Evolutionary conservation across 1,284 basidiomycete genomes (phyloP), one percentile per base, ranked within the genome.

Genomic region (Pascua guehoae): DNA sequence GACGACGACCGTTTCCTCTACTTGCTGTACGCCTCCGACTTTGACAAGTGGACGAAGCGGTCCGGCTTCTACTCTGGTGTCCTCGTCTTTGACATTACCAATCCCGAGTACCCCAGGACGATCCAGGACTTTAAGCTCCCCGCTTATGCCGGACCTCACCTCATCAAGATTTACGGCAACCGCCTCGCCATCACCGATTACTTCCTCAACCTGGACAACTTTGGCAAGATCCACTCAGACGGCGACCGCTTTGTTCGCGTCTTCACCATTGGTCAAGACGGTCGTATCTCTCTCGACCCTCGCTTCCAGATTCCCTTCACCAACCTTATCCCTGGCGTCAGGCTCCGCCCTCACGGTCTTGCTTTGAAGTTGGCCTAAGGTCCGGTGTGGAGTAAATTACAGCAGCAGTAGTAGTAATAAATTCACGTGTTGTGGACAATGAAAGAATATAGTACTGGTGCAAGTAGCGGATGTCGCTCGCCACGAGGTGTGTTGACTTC

Each of bases 201-300:
- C 59, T 61, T 61, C 47, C 44, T 61, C 8, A 44, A 61, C 49
- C 17, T 54, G 47, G 59, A 61, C 56, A 36, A 55, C 56, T 57
- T 61, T 47, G 59, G 59, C 37, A 61, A 55, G 53, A 38, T 61
- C 40, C 59, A 61, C 50, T 39, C 49, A 37, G 50, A 61, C 53
- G 59, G 59, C 18, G 59, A 61, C 59, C 59, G 49, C 44, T 41
- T 47, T 38, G 56, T 61, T 8, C 59, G 59, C 14, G 52, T 49
- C 18, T 54, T 52, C 43, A 51, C 45, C 16, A 54, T 61, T n/a
- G 41, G 49, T 12, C 10, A 32, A 15, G 38, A 48, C 36, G 58
- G 58, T n/a, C 47, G 40, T 46, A 51, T 60, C 42, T 40, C 37
- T n/a, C 42, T 43, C 16, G 58, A 60, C 41, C 40, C 32, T 18